Conservation (phyloP, 1,284 basidiomycete genomes). For the Tremellales sp. region DNA sequence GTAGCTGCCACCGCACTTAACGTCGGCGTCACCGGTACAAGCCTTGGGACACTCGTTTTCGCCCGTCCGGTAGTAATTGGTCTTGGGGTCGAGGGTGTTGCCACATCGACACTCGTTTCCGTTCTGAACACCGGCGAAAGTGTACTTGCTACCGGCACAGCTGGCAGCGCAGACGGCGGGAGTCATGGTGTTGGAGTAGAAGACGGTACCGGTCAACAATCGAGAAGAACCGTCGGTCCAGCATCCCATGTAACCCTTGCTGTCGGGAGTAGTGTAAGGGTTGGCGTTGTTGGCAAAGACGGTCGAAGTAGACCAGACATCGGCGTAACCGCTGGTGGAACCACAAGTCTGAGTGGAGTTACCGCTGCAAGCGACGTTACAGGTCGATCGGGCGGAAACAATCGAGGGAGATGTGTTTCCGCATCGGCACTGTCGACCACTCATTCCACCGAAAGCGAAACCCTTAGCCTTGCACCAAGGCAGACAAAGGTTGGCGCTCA, state of each 20-base stretch:
- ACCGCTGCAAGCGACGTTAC: slow-evolving; percentile 16
- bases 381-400: slow-evolving; percentile 11
- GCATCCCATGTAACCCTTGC: slow-evolving; percentile 19
- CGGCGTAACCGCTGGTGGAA: background rate
- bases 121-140: slow-evolving; percentile 22
- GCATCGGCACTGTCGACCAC: slow-evolving; percentile 25
- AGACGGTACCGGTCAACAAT: slow-evolving; percentile 7
- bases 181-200: slow-evolving; percentile 10
- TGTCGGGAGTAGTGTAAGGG: background rate
- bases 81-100: slow-evolving; percentile 6
- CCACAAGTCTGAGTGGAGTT: slow-evolving; percentile 15
- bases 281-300: slow-evolving; percentile 9
- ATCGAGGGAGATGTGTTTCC: slow-evolving; percentile 13
- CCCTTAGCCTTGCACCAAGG: slow-evolving; percentile 16
- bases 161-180: slow-evolving; percentile 13
- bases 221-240: slow-evolving; percentile 16
- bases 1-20: slow-evolving; percentile 15
- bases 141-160: slow-evolving; percentile 16
- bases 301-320: slow-evolving; percentile 1
- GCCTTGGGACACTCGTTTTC: slow-evolving; percentile 12
- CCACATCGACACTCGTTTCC: slow-evolving; percentile 21
- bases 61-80: slow-evolving; percentile 8
- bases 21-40: slow-evolving; percentile 19
- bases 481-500: slow-evolving; percentile 18
- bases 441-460: slow-evolving; percentile 19